Conservation (phyloP, 1,284 basidiomycete species). For the Trichosporon sp. region DNA sequence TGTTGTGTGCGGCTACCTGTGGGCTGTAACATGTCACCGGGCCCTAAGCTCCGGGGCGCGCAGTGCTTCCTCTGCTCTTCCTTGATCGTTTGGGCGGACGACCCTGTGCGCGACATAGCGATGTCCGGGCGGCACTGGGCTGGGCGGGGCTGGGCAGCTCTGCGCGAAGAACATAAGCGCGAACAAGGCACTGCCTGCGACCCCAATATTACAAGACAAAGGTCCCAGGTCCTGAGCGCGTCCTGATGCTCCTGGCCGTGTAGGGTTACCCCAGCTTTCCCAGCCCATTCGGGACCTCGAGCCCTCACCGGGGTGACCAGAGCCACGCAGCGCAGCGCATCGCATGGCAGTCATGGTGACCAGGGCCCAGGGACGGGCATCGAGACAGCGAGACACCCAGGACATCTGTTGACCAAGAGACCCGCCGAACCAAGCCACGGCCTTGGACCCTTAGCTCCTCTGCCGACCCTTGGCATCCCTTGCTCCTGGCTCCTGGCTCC, state of each 20-base stretch:
- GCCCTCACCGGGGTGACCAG: no score
- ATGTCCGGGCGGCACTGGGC: neutral
- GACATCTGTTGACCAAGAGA: neutral
- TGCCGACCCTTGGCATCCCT: neutral
- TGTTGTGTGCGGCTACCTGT: slow-evolving; percentile 1
- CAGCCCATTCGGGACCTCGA: neutral
- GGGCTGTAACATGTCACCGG: neutral
- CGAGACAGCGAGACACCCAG: neutral
- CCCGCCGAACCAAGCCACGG: slow-evolving; percentile 4
- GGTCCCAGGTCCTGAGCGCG: slow-evolving; percentile 9
- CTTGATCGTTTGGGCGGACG: neutral
- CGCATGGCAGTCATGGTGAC: neutral
- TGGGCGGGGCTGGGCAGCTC: neutral
- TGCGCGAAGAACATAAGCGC: slow-evolving; percentile 13
- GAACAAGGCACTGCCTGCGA: slow-evolving; percentile 12
- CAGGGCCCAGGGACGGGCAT: slow-evolving; percentile 1
- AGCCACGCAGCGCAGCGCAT: neutral
- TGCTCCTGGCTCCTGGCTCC: neutral
- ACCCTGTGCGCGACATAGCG: neutral
- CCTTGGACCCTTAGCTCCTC: slow-evolving; percentile 9
- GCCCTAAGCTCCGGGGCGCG: neutral
- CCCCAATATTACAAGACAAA: slow-evolving; percentile 11
- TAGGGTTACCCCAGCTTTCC: slow-evolving; percentile 10
- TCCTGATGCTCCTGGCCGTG: slow-evolving; percentile 16
- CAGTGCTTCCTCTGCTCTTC: slow-evolving; percentile 3